phyloP scores from a whole-genome alignment of 1,284 basidiomycete species.

The Takashimella tepidaria region DNA sequence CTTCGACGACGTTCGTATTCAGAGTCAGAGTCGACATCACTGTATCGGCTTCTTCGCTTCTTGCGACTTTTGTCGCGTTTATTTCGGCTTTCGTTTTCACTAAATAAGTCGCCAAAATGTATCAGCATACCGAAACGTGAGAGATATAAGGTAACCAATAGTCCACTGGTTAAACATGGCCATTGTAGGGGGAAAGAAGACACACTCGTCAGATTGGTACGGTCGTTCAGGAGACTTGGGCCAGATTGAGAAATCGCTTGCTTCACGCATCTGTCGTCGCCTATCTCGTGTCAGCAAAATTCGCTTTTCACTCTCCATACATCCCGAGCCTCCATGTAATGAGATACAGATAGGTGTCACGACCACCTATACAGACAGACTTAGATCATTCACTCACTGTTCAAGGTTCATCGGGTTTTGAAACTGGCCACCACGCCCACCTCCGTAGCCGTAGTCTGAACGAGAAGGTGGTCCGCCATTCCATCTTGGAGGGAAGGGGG shows the following conservation, averaged over 20 bases:
- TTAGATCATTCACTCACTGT: constrained; percentile 8
- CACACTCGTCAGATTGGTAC: constrained; percentile 41
- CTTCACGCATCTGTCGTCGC: constrained; percentile 67
- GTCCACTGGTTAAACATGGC: too few relatives aligned
- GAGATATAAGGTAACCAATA: too few relatives aligned
- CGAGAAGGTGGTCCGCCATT: neutral
- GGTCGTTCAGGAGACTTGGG: constrained; percentile 69
- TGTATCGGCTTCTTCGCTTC: constrained; percentile 14
- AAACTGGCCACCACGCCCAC: neutral
- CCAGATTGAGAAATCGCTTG: constrained; percentile 66
- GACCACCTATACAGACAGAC: neutral
- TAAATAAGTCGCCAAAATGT: too few relatives aligned
- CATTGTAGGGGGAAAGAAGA: too few relatives aligned
- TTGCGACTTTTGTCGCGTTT: constrained; percentile 19
- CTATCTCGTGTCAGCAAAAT: constrained; percentile 47
- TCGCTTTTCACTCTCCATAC: neutral
- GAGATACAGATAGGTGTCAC: too few relatives aligned
- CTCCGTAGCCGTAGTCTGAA: neutral
- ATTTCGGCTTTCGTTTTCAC: constrained; percentile 38
- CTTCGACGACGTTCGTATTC: constrained; percentile 45
- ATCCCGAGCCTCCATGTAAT: too few relatives aligned
- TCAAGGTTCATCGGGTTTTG: constrained; percentile 6
- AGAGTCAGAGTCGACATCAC: constrained; percentile 1
- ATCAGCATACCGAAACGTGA: too few relatives aligned
- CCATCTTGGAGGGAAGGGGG: neutral